Base-by-base conservation (phyloP, 2,329 filamentous ascomycete species). In the Monosporascus cannonballus region DNA sequence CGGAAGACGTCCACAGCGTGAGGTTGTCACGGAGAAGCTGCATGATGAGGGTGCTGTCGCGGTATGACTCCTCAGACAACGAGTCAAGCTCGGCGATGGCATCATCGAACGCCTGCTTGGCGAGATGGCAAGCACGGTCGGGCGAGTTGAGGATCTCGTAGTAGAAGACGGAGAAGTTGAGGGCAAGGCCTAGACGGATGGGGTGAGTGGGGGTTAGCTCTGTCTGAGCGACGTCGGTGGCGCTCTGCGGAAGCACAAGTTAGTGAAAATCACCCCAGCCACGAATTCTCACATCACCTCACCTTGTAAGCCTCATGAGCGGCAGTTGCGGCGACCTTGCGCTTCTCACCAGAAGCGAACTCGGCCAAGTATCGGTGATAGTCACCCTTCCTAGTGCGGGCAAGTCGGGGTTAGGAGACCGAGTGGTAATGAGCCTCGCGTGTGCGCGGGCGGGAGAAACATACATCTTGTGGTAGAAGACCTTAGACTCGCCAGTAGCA, bases 381-480 rank as follows among this genome's bases (percentile, higher is more conserved):
- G 73, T 96, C 90, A 77, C 90, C 91, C 86, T 96, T 96, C 90
- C 90, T 96, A 65, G 69, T 62, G 58, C 48, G 47, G 38, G 53
- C 49, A 60, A 41, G 50, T 39, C 38, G 22, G 20, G 34, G 39
- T 47, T 55, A 54, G 53, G 47, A 53, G 45, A 48, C 49, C 44
- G 38, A 54, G 57, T 51, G 42, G 14, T 30, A 47, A 46, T 44
- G 25, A 30, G 8, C 17, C 17, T 24, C 34, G 5, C 37, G 48
- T 52, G 47, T 6, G 22, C 15, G 24, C 22, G 52, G 18, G 50
- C 37, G 22, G 51, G 53, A 56, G 61, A 55, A 61, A 81, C 89
- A 67, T 79, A 96, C 93, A 97, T 97, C 86, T 97, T 97, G 87
- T 96, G 92, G 82, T 97, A 97, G 78, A 97, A 97, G 73, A 97